These are phyloP conservation scores for Excoecaria cochinchinensis DNA, from an alignment of 345 rosid species.

Conservation along the genomic window DNA sequence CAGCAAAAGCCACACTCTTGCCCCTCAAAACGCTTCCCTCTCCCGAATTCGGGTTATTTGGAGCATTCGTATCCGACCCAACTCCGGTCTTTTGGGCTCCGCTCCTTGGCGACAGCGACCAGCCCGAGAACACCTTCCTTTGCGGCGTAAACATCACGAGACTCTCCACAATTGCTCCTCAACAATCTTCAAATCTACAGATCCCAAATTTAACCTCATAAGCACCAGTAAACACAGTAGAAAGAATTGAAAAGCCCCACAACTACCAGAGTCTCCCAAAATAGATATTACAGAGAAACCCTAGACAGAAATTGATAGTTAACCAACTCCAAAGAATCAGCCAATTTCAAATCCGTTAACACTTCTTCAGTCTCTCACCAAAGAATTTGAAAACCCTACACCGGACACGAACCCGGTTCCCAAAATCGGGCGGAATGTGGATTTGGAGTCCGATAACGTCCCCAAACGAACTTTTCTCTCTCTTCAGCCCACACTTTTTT, in stretches of 20 bases:
- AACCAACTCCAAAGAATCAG: background rate
- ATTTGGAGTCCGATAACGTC: conserved; percentile 88
- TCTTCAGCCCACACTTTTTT: conserved; percentile 40
- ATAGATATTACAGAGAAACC: background rate
- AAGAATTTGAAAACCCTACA: conserved; percentile 36
- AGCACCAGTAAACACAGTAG: conserved; percentile 14
- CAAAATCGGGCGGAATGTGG: conserved; percentile 65
- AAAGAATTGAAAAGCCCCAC: background rate
- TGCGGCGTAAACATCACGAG: conserved; percentile 76
- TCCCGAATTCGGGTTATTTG: conserved; percentile 14
- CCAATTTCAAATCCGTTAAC: background rate
- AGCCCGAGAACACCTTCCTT: conserved; percentile 64
- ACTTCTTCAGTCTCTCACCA: conserved; percentile 7
- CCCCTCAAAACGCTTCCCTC: conserved; percentile 43
- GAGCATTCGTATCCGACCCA: conserved; percentile 35
- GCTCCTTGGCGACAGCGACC: conserved; percentile 55
- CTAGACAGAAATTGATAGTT: background rate
- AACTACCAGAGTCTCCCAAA: background rate
- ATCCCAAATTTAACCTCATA: conserved; percentile 31
- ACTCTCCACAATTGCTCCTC: conserved; percentile 21
- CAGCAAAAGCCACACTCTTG: conserved; percentile 43
- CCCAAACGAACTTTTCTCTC: conserved; percentile 43
- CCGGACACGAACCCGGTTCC: conserved; percentile 64
- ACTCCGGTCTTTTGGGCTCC: conserved; percentile 36
- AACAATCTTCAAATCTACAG: conserved; percentile 21